These are phyloP conservation scores for Xylariaceae sp. DNA, from an alignment of 2,329 filamentous ascomycete genomes.

Conservation along the genomic window DNA sequence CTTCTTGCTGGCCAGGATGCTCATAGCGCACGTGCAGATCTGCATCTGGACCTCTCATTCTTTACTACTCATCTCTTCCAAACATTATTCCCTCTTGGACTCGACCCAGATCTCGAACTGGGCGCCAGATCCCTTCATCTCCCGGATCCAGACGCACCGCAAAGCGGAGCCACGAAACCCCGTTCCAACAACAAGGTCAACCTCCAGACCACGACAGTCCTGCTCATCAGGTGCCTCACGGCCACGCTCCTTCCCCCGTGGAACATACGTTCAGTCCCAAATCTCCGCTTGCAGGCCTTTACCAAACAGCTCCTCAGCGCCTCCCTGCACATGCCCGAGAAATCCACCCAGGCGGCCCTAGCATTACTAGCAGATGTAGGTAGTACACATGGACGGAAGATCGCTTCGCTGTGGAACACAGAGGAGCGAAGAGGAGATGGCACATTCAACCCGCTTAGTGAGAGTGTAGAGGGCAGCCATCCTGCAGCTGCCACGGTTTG, in stretches of 20 bases:
- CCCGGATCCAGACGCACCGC: constrained; percentile 55
- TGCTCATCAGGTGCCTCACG: constrained; percentile 82
- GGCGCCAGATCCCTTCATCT: constrained; percentile 69
- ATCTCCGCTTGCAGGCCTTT: constrained; percentile 84
- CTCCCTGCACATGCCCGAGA: constrained; percentile 84
- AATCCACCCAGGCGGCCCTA: constrained; percentile 76
- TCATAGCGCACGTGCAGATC: constrained; percentile 72
- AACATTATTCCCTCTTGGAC: constrained; percentile 70
- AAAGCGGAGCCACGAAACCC: constrained; percentile 35
- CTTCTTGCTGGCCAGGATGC: constrained; percentile 91
- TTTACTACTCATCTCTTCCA: constrained; percentile 94
- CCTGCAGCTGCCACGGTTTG: constrained; percentile 87
- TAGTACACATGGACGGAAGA: constrained; percentile 73
- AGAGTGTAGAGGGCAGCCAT: constrained; percentile 79
- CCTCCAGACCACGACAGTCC: constrained; percentile 88
- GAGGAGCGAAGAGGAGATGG: constrained; percentile 93
- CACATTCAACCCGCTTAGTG: constrained; percentile 68
- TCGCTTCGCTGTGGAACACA: constrained; percentile 86
- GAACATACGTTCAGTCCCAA: constrained; percentile 71
- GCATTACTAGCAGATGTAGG: constrained; percentile 74
- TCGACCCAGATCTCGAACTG: constrained; percentile 83
- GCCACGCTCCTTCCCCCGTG: constrained; percentile 74
- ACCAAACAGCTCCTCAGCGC: constrained; percentile 83
- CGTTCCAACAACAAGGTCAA: constrained; percentile 69
- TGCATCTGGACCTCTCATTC: constrained; percentile 89